Base-by-base conservation (phyloP, 148 eudicot genomes). In the Rhododendron henanense region DNA sequence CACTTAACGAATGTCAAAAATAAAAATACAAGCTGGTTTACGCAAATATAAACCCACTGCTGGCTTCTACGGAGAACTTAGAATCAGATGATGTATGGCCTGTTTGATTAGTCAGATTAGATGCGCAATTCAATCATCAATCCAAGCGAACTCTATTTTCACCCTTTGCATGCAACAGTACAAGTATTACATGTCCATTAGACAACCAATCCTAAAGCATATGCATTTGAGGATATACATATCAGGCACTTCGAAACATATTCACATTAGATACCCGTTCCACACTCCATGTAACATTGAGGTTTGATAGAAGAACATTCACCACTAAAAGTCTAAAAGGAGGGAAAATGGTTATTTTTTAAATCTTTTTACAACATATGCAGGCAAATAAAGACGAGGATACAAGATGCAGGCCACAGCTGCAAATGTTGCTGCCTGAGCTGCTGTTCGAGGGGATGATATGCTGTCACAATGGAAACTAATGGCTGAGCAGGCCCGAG, bases 391-490 rank as follows among this genome's bases (percentile, higher is more conserved):
- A 97, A 90, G 99, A 95, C 79, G 94, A 97, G 84, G 99, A 95
- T 89, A 97, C 88, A 97, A 95, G 91, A 93, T 94, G 98, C 93
- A 98, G 18, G 86, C 98, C 10, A 97, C 96, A 84, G 98, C 98
- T 78, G 98, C 99, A 84, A 97, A 97, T 91, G 98, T 97, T 85
- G 99, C 98, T 87, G 98, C 98, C 37, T 91, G 98, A 91, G 98
- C 95, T 85, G 98, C 99, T 79, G 95, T 92, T 80, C 98, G 99
- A 87, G 99, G 95, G 73, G 98, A 94, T 91, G 99, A 97, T 87
- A 93, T 97, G 98, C 83, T 94, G 41, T 97, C 98, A 23, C 93
- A 94, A 83, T 97, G 99, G 99, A 95, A 97, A 90, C 91, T 91
- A 85, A 94, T 94, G 96, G 96, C 94, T 59, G 96, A 97, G 85